phyloP scores from a whole-genome alignment of 176 grass and related monocot species.

The Tuctoria greenei region DNA sequence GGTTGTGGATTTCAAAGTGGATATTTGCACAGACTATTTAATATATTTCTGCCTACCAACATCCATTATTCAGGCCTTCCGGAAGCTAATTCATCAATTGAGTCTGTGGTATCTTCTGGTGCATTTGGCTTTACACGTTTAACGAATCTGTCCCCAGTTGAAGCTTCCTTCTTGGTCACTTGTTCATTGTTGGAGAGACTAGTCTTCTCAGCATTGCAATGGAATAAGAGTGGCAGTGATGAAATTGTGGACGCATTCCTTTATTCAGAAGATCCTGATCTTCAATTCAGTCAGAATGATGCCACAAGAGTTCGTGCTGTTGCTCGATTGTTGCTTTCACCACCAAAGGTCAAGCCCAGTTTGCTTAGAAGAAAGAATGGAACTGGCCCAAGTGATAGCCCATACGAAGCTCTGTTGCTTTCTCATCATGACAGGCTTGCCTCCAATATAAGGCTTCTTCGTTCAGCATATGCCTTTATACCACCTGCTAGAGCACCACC shows the following conservation, averaged over 20 bases:
- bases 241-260: constrained; percentile 73
- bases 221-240: constrained; percentile 46
- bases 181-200: constrained; percentile 68
- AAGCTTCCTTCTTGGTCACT: constrained; percentile 80
- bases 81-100: constrained; percentile 44
- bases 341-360: constrained; percentile 61
- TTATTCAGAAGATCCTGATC: constrained; percentile 61
- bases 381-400: constrained; percentile 54
- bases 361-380: constrained; percentile 60
- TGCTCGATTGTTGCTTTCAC: constrained; percentile 73
- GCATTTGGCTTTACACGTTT: constrained; percentile 87
- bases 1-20: constrained; percentile 43
- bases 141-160: constrained; percentile 65
- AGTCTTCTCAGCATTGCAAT: constrained; percentile 55
- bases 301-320: constrained; percentile 61
- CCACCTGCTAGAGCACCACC: constrained; percentile 89
- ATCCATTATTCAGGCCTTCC: constrained; percentile 61
- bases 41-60: constrained; percentile 81
- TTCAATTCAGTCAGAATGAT: constrained; percentile 54
- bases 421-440: constrained; percentile 84
- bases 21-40: constrained; percentile 72
- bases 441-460: constrained; percentile 79
- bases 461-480: constrained; percentile 89
- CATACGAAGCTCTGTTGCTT: constrained; percentile 64
- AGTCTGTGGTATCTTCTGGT: constrained; percentile 44